phyloP scores from a whole-genome alignment of 257 asterid genomes.

The Paulownia fortunei region DNA sequence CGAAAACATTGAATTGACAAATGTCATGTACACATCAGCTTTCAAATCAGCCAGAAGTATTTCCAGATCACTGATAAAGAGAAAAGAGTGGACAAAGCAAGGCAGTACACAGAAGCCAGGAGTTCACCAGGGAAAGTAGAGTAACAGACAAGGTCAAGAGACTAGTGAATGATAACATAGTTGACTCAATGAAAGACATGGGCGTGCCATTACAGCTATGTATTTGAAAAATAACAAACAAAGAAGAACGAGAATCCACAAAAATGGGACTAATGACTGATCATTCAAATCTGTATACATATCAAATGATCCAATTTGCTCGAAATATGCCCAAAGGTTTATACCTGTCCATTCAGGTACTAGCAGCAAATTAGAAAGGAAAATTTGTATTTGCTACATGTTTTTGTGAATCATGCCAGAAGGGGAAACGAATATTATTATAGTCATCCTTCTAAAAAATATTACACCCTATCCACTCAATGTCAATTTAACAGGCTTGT shows the following conservation, averaged over 20 bases:
- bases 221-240: background rate
- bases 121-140: background rate
- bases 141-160: background rate
- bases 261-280: background rate
- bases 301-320: background rate
- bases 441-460: background rate
- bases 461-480: background rate
- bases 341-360: background rate
- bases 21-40: background rate
- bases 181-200: background rate
- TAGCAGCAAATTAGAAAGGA: background rate
- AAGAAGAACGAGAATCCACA: background rate
- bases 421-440: background rate
- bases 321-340: background rate
- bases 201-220: background rate
- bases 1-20: background rate
- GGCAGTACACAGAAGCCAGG: background rate
- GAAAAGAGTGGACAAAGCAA: background rate
- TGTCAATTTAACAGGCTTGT: background rate
- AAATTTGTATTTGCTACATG: background rate
- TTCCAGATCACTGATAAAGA: constrained; percentile 8
- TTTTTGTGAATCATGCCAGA: background rate
- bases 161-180: background rate
- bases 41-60: background rate
- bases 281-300: background rate